phyloP scores from a whole-genome alignment of 169 alveolate species.

The Plasmodium malariae region DNA sequence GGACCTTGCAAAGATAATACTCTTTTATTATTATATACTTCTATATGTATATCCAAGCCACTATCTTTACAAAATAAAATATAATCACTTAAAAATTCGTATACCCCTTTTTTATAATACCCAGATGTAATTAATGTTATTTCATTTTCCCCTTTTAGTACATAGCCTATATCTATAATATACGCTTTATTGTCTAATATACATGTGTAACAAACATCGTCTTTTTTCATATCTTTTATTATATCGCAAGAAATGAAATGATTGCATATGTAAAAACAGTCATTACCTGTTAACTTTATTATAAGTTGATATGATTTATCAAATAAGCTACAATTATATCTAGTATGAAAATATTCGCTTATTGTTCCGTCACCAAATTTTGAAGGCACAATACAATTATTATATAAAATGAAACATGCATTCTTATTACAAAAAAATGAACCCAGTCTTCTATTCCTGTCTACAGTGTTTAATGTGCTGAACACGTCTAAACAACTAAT shows the following conservation, averaged over 20 bases:
- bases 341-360: constrained; percentile 76
- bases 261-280: constrained; percentile 77
- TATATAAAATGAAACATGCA: constrained; percentile 65
- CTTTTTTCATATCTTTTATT: constrained; percentile 58
- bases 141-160: constrained; percentile 76
- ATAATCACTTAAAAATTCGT: constrained; percentile 82
- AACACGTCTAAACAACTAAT: constrained; percentile 56
- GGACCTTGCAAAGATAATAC: constrained; percentile 84
- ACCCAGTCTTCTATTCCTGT: constrained; percentile 63
- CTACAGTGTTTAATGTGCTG: constrained; percentile 39
- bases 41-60: constrained; percentile 79
- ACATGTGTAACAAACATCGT: constrained; percentile 77
- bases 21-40: constrained; percentile 53
- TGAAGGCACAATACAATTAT: constrained; percentile 70
- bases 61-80: constrained; percentile 77
- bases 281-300: constrained; percentile 75
- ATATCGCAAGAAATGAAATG: constrained; percentile 80
- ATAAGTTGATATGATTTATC: constrained; percentile 78
- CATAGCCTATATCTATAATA: constrained; percentile 81
- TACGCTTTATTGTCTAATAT: constrained; percentile 80
- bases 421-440: constrained; percentile 15
- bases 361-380: constrained; percentile 34
- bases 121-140: constrained; percentile 80
- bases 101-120: constrained; percentile 78
- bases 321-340: constrained; percentile 77